A percentile compares a stretch with the other conserved stretches of the same genome.
Conservation (phyloP, 2,329 filamentous ascomycete species). For the Neofusicoccum parvum region DNA sequence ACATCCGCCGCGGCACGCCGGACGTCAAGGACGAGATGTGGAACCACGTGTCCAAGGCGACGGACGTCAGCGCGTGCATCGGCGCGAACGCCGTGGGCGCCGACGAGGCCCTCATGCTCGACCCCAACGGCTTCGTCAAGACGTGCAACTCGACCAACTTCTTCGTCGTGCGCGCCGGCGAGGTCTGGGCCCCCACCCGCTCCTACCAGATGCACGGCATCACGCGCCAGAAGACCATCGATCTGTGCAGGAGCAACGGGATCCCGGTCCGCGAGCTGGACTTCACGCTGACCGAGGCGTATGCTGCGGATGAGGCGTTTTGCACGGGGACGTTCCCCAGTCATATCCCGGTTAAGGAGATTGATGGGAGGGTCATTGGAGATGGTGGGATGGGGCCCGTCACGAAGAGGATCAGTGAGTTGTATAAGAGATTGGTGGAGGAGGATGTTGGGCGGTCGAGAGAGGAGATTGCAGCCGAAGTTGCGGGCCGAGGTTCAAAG, state of each 20-base stretch:
- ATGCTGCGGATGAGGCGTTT: conserved; percentile 36
- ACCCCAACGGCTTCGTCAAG: conserved; percentile 23
- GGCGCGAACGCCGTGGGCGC: neutral
- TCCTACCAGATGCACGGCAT: conserved; percentile 38
- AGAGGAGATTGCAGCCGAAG: neutral
- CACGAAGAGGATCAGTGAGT: neutral
- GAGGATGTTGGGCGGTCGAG: neutral
- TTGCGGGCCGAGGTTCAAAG: neutral
- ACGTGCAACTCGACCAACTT: conserved; percentile 39
- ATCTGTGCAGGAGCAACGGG: conserved; percentile 31
- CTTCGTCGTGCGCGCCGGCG: conserved; percentile 35
- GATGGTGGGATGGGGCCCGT: neutral
- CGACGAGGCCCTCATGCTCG: neutral
- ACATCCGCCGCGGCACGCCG: neutral
- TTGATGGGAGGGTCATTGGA: neutral
- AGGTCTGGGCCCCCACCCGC: conserved; percentile 37
- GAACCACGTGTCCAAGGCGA: neutral
- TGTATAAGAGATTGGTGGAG: neutral
- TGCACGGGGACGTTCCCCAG: conserved; percentile 34
- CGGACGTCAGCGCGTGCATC: neutral
- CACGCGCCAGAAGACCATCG: conserved; percentile 35
- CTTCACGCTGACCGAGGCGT: conserved; percentile 35
- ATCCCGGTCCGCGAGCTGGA: conserved; percentile 32
- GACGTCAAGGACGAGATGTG: conserved; percentile 4
- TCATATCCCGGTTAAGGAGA: neutral